phyloP scores from a whole-genome alignment of 2,329 filamentous ascomycete species.

The Nemania diffusa region DNA sequence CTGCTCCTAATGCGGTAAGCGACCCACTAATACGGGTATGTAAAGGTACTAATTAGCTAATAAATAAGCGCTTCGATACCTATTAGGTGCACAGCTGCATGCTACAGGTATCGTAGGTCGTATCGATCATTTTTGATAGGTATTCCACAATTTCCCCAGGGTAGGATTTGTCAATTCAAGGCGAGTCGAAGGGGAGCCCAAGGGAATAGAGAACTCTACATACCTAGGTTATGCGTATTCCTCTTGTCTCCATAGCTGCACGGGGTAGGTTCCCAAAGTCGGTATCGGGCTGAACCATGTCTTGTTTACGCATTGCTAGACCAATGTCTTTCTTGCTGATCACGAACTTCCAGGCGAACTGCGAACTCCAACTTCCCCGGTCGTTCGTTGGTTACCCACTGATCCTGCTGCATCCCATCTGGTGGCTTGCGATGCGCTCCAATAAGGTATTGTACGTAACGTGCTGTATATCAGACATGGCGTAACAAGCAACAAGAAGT shows the following conservation, averaged over 20 bases:
- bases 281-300: neutral
- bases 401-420: neutral
- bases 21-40: neutral
- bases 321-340: slow-evolving; percentile 28
- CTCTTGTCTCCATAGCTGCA: neutral
- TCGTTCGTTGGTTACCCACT: neutral
- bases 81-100: neutral
- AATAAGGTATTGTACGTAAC: too few relatives aligned
- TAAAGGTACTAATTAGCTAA: neutral
- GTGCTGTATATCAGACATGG: neutral
- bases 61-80: neutral
- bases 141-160: neutral
- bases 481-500: neutral
- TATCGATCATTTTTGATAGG: neutral
- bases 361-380: neutral
- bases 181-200: neutral
- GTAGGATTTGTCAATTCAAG: neutral
- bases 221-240: too few relatives aligned
- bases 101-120: neutral
- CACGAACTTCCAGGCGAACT: neutral
- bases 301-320: slow-evolving; percentile 12
- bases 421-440: neutral
- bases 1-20: neutral
- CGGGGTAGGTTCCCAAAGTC: slow-evolving; percentile 6
- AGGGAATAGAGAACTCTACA: neutral